Conservation (phyloP, 2,329 filamentous ascomycete species). For the Curvularia lunata region DNA sequence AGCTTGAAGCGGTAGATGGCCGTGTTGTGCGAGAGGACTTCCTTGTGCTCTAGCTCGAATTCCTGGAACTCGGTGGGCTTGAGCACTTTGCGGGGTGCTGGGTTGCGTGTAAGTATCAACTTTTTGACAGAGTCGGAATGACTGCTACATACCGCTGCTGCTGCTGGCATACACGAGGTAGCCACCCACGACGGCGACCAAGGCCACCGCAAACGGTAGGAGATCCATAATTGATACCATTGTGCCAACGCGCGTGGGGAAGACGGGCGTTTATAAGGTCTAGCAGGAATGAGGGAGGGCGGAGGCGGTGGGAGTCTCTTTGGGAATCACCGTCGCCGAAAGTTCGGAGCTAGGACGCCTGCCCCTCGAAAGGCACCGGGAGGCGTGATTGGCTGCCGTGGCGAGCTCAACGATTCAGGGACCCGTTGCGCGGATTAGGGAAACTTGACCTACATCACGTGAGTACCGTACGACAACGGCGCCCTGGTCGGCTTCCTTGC, state of each 20-base stretch:
- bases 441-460: constrained; percentile 5
- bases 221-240: constrained; percentile 77
- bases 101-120: not conserved
- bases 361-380: not conserved
- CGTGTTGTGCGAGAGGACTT: constrained; percentile 94
- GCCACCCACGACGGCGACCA: constrained; percentile 70
- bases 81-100: constrained; percentile 67
- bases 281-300: not conserved
- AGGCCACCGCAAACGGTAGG: constrained; percentile 69
- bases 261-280: constrained; percentile 1
- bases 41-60: constrained; percentile 94
- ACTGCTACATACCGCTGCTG: constrained; percentile 63
- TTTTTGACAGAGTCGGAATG: not conserved
- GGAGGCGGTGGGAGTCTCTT: not conserved
- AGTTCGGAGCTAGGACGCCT: not conserved
- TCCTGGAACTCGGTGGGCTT: constrained; percentile 89
- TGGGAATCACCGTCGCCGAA: not conserved
- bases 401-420: not conserved
- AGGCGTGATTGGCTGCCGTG: not conserved
- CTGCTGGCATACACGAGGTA: constrained; percentile 74
- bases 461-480: not conserved
- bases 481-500: not conserved
- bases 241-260: constrained; percentile 49
- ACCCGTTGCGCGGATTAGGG: not conserved
- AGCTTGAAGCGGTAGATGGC: constrained; percentile 97